Evolutionary conservation across 2,329 filamentous ascomycete species (phyloP).

Genomic region (Beauveria bassiana): DNA sequence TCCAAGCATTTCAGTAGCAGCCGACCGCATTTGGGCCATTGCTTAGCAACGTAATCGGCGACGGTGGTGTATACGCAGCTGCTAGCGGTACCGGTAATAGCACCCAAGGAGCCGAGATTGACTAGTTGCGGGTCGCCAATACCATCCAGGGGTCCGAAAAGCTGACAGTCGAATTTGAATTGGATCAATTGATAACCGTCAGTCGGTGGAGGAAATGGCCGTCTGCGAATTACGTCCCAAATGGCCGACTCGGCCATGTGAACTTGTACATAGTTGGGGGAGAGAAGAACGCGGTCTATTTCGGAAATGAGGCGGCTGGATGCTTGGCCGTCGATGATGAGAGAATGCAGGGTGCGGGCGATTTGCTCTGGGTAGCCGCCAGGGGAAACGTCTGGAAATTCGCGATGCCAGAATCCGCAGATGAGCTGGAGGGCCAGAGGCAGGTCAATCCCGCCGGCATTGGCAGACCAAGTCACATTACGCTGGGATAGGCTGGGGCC

Average conservation of each 20-base stretch:
- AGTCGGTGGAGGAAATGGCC: slow-evolving; percentile 22
- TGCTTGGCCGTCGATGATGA: slow-evolving; percentile 23
- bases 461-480: slow-evolving; percentile 24
- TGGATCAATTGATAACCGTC: slow-evolving; percentile 29
- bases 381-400: slow-evolving; percentile 26
- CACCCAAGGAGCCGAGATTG: slow-evolving; percentile 23
- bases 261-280: slow-evolving; percentile 29
- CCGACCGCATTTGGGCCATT: slow-evolving; percentile 26
- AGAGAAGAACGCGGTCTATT: slow-evolving; percentile 24
- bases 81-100: slow-evolving; percentile 27
- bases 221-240: slow-evolving; percentile 27
- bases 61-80: slow-evolving; percentile 26
- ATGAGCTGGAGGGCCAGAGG: slow-evolving; percentile 27
- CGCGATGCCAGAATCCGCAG: slow-evolving; percentile 29
- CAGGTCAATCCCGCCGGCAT: slow-evolving; percentile 26
- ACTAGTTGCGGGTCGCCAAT: slow-evolving; percentile 22
- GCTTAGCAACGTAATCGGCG: slow-evolving; percentile 23
- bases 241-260: slow-evolving; percentile 30
- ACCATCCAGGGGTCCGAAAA: slow-evolving; percentile 23
- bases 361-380: slow-evolving; percentile 27
- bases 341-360: slow-evolving; percentile 22
- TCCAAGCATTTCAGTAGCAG: slow-evolving; percentile 24
- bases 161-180: slow-evolving; percentile 28
- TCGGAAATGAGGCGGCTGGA: slow-evolving; percentile 22
- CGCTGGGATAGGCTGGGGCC: slow-evolving; percentile 27